Percentiles rank a stretch among this genome's conserved stretches.
phyloP scores from a whole-genome alignment of 768 basidiomycete species.

The Tulasnella calospora region DNA sequence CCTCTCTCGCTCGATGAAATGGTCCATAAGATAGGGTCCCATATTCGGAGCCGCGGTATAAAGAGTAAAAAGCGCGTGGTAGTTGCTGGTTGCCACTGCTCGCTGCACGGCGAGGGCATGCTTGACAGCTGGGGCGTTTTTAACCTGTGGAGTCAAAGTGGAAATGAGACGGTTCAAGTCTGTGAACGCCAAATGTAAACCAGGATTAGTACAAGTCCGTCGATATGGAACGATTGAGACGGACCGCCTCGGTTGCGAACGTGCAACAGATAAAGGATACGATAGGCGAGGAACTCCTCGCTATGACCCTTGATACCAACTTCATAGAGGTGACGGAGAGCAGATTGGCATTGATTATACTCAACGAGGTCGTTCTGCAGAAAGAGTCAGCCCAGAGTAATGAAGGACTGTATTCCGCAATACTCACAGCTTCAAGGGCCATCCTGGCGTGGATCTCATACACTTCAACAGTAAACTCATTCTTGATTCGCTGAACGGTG shows the following conservation, averaged over 20 bases:
- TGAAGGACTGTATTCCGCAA: background rate
- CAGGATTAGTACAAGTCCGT: background rate
- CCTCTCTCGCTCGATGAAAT: conserved; percentile 90
- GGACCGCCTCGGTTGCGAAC: conserved; percentile 89
- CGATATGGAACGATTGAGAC: conserved; percentile 31
- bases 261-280: conserved; percentile 91
- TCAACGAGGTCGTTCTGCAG: conserved; percentile 93
- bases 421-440: conserved; percentile 80
- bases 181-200: conserved; percentile 37
- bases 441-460: conserved; percentile 99
- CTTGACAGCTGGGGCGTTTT: conserved; percentile 67
- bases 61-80: conserved; percentile 83
- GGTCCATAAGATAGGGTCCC: conserved; percentile 99
- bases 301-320: conserved; percentile 87
- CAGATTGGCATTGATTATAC: conserved; percentile 96
- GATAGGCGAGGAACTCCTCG: conserved; percentile 96
- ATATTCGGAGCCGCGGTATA: conserved; percentile 86
- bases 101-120: conserved; percentile 89
- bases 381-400: conserved; percentile 21
- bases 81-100: conserved; percentile 87
- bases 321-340: conserved; percentile 84
- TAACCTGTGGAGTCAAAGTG: conserved; percentile 93
- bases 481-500: conserved; percentile 98
- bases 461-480: conserved; percentile 93
- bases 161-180: conserved; percentile 96